Evolutionary conservation across 768 basidiomycete species (phyloP), one percentile per base, ranked within the genome.

Genomic region (Hericium rajendrae): DNA sequence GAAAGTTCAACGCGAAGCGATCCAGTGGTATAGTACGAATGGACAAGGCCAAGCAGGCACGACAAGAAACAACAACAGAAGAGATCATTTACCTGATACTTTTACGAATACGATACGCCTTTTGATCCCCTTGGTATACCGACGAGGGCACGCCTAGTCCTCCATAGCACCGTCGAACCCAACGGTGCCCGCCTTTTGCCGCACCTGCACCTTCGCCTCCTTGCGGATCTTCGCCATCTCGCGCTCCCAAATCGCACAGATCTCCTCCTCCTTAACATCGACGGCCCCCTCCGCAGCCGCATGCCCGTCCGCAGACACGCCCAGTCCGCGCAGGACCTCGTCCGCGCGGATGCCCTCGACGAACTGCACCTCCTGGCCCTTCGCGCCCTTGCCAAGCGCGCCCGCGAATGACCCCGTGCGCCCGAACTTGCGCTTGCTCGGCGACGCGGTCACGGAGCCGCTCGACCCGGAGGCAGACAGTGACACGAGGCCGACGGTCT

Each of bases 261-360:
- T 72, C 60, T 81, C 81, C 65, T 83, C 81, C 56, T 75, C 76
- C 51, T 70, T 71, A 18, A 75, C 68, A 53, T 81, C 78, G 2
- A 65, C 66, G 0, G 66, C 63, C 1, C 41, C 78, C 2, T 66
- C 66, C 0, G 66, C 63, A 1, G 48, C 65, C 41, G 60, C 66
- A 6, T 49, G 59, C 3, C 59, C 60, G 26, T 59, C 64, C 2
- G 61, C 63, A 1, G 64, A 62, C 20, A 85, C 72, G 11, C 87
- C 88, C 39, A 91, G 66, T 0, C 86, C 88, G 46, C 86, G 79
- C n/a, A 84, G 69, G 5, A 88, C 75, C 62, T 91, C 88, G 37
- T 86, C 86, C 3, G 71, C 70, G 65, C 85, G 79, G 28, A 88
- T 74, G 24, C 82, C 82, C n/a, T 81, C 76, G 2, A 76, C 79